Base-by-base conservation (phyloP, 495 filamentous ascomycete species). In the Bombardia bombarda region DNA sequence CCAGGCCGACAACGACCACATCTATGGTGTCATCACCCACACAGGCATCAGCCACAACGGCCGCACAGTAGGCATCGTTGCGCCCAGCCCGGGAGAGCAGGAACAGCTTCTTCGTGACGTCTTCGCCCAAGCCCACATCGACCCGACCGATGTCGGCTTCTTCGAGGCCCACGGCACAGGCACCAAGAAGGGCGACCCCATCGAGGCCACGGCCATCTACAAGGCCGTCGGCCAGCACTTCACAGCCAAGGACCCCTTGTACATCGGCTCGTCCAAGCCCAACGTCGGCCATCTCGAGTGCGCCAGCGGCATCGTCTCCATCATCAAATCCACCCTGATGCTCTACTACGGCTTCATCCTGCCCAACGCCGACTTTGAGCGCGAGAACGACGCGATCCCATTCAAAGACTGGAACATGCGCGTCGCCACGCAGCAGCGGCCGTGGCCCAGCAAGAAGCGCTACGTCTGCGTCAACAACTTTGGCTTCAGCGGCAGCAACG, bases 231-330 rank as follows among this genome's bases (percentile, higher is more conserved):
- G 62, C 19, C 45, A 43, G 18, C 55, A 59, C 31, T 56, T 68
- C 16, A 55, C 59, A 3, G 35, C 58, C 9, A 26, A 62, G 3
- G 58, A 63, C 5, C 68, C 72, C 4, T 52, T 79, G 3, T 68
- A 65, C 40, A 66, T 84, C 17, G 79, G 79, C 10, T 76, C 76
- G 0, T 61, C 75, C 1, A 82, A 83, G 51, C 69, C 73, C 1
- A 79, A 79, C 42, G 68, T 81, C 16, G 77, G 79, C 8, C 79
- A 83, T 51, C 46, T 71, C 2, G 79, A 82, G 51, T 74, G 68
- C 9, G 67, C 69, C 10, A 70, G 68, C 39, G 79, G 79, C 16
- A 63, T 83, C 20, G 65, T 74, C 0, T 74, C 72, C 3, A 49
- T 83, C 6, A 75, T 83, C 41, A 83, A 83, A 46, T 67, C 70